Conservation (phyloP, 2,329 filamentous ascomycete genomes). For the Diplocarpon rosae region DNA sequence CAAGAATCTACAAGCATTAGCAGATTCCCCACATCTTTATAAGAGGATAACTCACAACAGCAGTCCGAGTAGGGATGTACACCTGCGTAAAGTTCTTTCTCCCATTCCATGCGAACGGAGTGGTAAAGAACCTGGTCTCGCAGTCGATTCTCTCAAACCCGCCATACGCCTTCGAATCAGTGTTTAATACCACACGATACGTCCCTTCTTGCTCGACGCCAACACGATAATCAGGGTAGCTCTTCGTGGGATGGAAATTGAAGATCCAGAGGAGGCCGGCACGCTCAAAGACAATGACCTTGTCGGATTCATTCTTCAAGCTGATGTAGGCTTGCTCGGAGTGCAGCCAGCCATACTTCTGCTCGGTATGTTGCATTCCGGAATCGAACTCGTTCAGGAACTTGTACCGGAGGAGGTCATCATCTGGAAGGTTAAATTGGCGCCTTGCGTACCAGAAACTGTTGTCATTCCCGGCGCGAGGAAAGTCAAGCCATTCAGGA, state of each 20-base stretch:
- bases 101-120: constrained; percentile 79
- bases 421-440: constrained; percentile 86
- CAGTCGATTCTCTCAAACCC: constrained; percentile 70
- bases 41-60: constrained; percentile 50
- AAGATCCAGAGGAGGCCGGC: constrained; percentile 87
- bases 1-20: constrained; percentile 25
- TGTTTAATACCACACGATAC: constrained; percentile 77
- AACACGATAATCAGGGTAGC: constrained; percentile 86
- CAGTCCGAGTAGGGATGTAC: constrained; percentile 76
- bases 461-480: constrained; percentile 82
- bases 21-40: neutral
- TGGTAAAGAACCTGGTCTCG: constrained; percentile 84
- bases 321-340: constrained; percentile 81
- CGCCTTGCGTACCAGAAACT: constrained; percentile 91
- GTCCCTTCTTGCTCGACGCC: constrained; percentile 77
- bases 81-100: constrained; percentile 86
- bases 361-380: constrained; percentile 79
- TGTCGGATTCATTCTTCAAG: constrained; percentile 87
- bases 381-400: constrained; percentile 92
- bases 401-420: constrained; percentile 72
- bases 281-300: constrained; percentile 91
- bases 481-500: constrained; percentile 98
- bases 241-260: constrained; percentile 82
- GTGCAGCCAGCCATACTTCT: constrained; percentile 85
- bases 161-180: constrained; percentile 66